A percentile compares a stretch with the other conserved stretches of the same genome.
phyloP scores from a whole-genome alignment of 1,284 basidiomycete species.

The Peniophora sp. region DNA sequence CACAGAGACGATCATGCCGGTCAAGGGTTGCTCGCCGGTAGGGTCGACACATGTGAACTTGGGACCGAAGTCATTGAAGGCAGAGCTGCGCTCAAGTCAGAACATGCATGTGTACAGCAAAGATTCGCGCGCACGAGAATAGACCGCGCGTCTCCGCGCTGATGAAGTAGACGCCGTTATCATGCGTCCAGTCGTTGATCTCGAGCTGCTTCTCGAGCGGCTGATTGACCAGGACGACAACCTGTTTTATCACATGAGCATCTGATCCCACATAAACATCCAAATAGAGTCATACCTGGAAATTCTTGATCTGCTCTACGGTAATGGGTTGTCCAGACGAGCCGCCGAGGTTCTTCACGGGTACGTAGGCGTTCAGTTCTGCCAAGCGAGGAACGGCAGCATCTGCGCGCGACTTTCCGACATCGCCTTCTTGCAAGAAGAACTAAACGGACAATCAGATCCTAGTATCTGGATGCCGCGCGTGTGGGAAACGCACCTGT shows the following conservation, averaged over 20 bases:
- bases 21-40: slow-evolving; percentile 89
- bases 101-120: slow-evolving; percentile 14
- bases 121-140: slow-evolving; percentile 65
- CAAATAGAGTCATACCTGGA: slow-evolving; percentile 58
- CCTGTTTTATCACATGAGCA: slow-evolving; percentile 35
- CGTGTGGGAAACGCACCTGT: slow-evolving; percentile 49
- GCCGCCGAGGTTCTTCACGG: slow-evolving; percentile 76
- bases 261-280: background rate
- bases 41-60: slow-evolving; percentile 95
- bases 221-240: slow-evolving; percentile 82
- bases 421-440: slow-evolving; percentile 85
- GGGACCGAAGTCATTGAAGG: slow-evolving; percentile 95
- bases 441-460: slow-evolving; percentile 48
- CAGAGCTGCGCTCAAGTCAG: slow-evolving; percentile 45
- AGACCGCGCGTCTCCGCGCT: slow-evolving; percentile 89
- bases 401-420: slow-evolving; percentile 83
- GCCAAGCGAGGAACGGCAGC: slow-evolving; percentile 87
- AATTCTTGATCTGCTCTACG: slow-evolving; percentile 76
- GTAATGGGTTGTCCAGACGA: slow-evolving; percentile 65
- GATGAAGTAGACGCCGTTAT: slow-evolving; percentile 88
- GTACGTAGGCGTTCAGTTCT: slow-evolving; percentile 96
- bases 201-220: slow-evolving; percentile 82
- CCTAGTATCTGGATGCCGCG: slow-evolving; percentile 3
- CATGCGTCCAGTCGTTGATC: slow-evolving; percentile 91
- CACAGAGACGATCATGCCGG: slow-evolving; percentile 93